Base-by-base conservation (phyloP, 2,329 filamentous ascomycete species). In the Coleophoma eucalyptorum region DNA sequence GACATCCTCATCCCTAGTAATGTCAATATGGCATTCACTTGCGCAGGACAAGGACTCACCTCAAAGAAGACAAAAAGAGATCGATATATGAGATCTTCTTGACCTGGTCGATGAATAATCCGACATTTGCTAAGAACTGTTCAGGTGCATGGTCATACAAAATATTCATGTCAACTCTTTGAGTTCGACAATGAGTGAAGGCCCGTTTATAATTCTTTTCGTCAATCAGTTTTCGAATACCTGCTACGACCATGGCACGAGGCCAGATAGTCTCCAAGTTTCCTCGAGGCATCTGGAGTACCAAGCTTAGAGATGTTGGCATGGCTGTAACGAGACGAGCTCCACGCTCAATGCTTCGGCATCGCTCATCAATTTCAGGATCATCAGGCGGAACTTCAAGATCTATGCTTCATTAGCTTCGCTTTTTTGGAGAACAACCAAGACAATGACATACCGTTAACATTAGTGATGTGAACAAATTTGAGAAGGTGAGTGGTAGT, bases 81-180 rank as follows among this genome's bases (percentile, higher is more conserved):
- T 99, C 94, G 53, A 97, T 86, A 56, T 90, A 87, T 35, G 91
- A 81, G 12, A 88, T 76, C 56, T 89, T 91, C 59, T 86, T 84
- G 38, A 99, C 77, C 66, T 99, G 92, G 16, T 90, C 84, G 32
- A 97, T 75, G 62, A 99, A 96, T 1, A 89, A 69, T 0, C 78
- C 76, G 11, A 96, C 80, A 57, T 85, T 89, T 4, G 78, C 73
- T 66, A 97, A 78, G 65, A 99, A 97, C 58, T 95, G 89, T 35
- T 84, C 78, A 0, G 93, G 90, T n/a, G 84, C 84, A 69, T 97
- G 90, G 64, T 99, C 94, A 63, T 96, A 93, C 2, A 99, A 75
- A 54, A 99, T 93, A 64, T 99, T 99, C 87, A 97, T 92, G 64
- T 99, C 94, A 1, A 99, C 94, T 59, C 95, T 83, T 66, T 99